A percentile compares a stretch with the other conserved stretches of the same genome.
phyloP scores from a whole-genome alignment of 2,329 filamentous ascomycete species.

The Ceratocystis papillata region DNA sequence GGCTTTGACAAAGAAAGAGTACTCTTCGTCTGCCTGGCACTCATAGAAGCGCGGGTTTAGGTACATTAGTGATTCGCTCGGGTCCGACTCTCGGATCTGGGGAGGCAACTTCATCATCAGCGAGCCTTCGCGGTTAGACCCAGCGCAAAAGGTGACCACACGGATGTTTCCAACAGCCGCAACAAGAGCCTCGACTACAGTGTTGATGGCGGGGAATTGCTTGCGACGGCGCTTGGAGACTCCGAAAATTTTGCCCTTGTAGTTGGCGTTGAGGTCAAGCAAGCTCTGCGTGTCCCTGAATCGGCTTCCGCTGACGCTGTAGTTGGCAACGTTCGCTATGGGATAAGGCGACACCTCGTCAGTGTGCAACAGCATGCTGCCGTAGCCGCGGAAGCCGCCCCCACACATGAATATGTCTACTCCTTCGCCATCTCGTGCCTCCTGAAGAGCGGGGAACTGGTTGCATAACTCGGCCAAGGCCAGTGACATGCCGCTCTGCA shows the following conservation, averaged over 20 bases:
- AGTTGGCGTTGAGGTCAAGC: conserved; percentile 40
- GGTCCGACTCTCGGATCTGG: conserved; percentile 51
- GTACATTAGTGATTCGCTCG: conserved; percentile 40
- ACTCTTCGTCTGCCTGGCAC: conserved; percentile 22
- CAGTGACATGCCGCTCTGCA: conserved; percentile 46
- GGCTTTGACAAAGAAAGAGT: conserved; percentile 31
- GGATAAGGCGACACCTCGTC: conserved; percentile 68
- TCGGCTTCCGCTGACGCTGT: conserved; percentile 49
- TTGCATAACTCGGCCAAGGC: conserved; percentile 47
- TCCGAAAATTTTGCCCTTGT: conserved; percentile 54
- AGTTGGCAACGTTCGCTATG: conserved; percentile 71
- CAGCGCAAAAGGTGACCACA: conserved; percentile 71
- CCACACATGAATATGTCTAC: conserved; percentile 76
- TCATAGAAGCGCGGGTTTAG: conserved; percentile 22
- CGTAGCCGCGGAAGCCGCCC: conserved; percentile 83
- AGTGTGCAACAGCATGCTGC: conserved; percentile 74
- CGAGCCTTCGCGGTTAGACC: conserved; percentile 75
- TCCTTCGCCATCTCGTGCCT: conserved; percentile 30
- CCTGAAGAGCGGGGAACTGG: conserved; percentile 41
- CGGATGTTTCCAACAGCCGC: conserved; percentile 59
- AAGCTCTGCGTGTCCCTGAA: conserved; percentile 49
- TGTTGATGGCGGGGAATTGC: conserved; percentile 75
- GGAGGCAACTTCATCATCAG: conserved; percentile 59
- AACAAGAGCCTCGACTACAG: conserved; percentile 66
- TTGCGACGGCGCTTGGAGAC: conserved; percentile 67